These are phyloP conservation scores for Salix brachista DNA, from an alignment of 345 rosid genomes.

Conservation along the genomic window DNA sequence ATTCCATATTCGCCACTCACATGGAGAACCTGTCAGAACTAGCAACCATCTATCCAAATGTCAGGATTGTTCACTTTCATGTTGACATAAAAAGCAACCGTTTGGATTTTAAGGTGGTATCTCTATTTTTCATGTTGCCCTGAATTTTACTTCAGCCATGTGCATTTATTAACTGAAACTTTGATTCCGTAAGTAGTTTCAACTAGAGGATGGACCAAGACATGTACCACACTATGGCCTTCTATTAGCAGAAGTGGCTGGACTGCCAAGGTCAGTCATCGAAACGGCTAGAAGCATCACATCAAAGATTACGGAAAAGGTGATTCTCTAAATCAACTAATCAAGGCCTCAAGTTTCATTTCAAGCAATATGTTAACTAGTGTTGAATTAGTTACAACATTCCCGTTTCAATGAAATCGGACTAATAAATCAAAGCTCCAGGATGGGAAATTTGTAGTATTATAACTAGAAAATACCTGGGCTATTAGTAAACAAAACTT, in stretches of 20 bases:
- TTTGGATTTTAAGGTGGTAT: slow-evolving; percentile 77
- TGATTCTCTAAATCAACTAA: slow-evolving; percentile 9
- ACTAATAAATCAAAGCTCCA: too few relatives aligned
- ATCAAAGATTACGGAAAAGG: slow-evolving; percentile 61
- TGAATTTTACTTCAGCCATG: neutral
- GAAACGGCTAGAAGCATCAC: slow-evolving; percentile 79
- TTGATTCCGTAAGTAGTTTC: slow-evolving; percentile 45
- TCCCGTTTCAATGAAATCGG: too few relatives aligned
- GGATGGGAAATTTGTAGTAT: too few relatives aligned
- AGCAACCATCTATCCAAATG: slow-evolving; percentile 81
- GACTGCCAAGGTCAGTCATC: slow-evolving; percentile 72
- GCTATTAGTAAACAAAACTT: too few relatives aligned
- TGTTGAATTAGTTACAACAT: too few relatives aligned
- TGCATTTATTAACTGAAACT: slow-evolving; percentile 8
- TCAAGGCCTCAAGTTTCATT: neutral
- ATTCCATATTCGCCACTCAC: slow-evolving; percentile 79
- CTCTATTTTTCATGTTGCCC: neutral
- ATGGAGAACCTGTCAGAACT: slow-evolving; percentile 80
- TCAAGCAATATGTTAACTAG: neutral
- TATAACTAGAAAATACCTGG: too few relatives aligned
- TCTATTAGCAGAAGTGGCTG: slow-evolving; percentile 76
- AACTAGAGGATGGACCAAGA: slow-evolving; percentile 71
- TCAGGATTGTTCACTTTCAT: slow-evolving; percentile 71
- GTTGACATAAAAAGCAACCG: slow-evolving; percentile 70
- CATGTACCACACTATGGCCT: slow-evolving; percentile 85